These are phyloP conservation scores for Pseudocercospora eumusae DNA, from an alignment of 2,329 filamentous ascomycete genomes.

Conservation along the genomic window DNA sequence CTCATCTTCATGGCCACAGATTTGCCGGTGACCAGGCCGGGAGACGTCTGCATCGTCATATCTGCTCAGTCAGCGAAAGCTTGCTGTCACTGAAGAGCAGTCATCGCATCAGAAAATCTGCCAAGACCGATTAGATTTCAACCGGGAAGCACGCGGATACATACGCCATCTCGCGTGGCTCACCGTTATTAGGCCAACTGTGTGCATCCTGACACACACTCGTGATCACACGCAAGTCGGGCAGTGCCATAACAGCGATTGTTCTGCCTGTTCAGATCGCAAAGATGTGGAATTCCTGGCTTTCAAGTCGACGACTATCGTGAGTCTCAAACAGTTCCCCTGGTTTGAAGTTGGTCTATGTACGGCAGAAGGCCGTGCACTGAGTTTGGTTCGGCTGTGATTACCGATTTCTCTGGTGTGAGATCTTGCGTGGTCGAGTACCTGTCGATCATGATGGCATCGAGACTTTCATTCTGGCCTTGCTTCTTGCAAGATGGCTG, in stretches of 20 bases:
- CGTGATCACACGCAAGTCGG: not conserved
- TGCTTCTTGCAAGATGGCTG: conserved; percentile 5
- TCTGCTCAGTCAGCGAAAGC: not conserved
- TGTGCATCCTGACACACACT: not conserved
- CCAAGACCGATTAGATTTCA: conserved; percentile 1
- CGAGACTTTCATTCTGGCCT: not conserved
- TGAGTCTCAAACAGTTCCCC: not conserved
- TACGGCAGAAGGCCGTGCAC: not conserved
- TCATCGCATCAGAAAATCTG: not conserved
- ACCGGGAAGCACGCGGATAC: not conserved
- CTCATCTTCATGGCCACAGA: too few species aligned
- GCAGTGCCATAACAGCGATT: not conserved
- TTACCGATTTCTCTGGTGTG: not conserved
- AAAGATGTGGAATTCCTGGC: not conserved
- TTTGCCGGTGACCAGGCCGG: not conserved
- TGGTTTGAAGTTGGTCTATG: not conserved
- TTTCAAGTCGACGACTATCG: not conserved
- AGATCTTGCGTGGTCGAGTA: not conserved
- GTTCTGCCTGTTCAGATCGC: not conserved
- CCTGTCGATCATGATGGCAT: conserved; percentile 7
- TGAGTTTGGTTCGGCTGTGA: conserved; percentile 10
- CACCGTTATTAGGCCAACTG: not conserved
- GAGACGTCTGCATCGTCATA: not conserved
- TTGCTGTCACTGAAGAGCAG: not conserved
- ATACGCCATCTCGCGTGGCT: conserved; percentile 5